These are phyloP conservation scores for Hysterangium stoloniferum DNA, from an alignment of 768 basidiomycete genomes.

Conservation along the genomic window DNA sequence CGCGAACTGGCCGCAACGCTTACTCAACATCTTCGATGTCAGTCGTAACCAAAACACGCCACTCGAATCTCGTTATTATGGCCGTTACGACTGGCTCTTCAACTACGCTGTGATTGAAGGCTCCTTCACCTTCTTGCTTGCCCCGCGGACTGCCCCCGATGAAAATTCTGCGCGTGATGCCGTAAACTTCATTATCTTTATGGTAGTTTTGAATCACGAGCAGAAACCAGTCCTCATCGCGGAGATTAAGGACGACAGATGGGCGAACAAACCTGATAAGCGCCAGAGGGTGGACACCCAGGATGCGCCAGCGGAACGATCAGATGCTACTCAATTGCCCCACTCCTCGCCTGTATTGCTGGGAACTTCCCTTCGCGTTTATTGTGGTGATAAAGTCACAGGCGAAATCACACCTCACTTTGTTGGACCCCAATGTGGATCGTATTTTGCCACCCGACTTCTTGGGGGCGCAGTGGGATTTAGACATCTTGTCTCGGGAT, in stretches of 20 bases:
- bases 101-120: too few relatives aligned
- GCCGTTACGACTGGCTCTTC: constrained; percentile 32
- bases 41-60: constrained; percentile 27
- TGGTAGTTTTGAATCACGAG: constrained; percentile 25
- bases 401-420: constrained; percentile 20
- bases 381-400: constrained; percentile 26
- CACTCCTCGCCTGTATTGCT: constrained; percentile 26
- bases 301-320: constrained; percentile 24
- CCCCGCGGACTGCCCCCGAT: constrained; percentile 24
- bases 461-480: constrained; percentile 25
- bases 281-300: constrained; percentile 26
- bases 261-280: constrained; percentile 19
- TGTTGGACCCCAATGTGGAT: constrained; percentile 15
- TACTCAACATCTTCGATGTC: constrained; percentile 26
- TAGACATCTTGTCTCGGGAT: constrained; percentile 28
- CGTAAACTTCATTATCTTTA: constrained; percentile 22
- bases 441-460: constrained; percentile 19
- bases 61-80: too few relatives aligned
- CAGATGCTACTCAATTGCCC: constrained; percentile 25
- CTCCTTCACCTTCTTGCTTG: constrained; percentile 24
- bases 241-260: constrained; percentile 27
- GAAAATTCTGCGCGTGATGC: constrained; percentile 17
- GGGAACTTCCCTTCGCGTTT: constrained; percentile 31
- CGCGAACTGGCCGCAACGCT: constrained; percentile 23
- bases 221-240: constrained; percentile 27